These are phyloP conservation scores for Scheffersomyces illinoinensis DNA, from an alignment of 1,139 yeast species.

Conservation along the genomic window DNA sequence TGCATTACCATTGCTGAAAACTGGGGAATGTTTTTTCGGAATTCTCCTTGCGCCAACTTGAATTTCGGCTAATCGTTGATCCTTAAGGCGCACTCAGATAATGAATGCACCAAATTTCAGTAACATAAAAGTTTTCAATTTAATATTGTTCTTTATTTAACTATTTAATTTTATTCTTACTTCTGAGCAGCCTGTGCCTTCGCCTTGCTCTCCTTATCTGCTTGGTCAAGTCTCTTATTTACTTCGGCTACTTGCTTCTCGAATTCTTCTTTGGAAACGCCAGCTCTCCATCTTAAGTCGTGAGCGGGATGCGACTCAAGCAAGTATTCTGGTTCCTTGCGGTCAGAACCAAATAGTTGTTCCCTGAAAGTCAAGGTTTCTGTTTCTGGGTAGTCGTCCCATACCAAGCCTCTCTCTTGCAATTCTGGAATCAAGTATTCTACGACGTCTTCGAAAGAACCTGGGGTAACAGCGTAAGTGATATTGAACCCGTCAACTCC, in stretches of 20 bases:
- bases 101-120: too few species aligned
- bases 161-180: background rate
- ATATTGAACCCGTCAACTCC: slow-evolving; percentile 39
- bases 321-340: slow-evolving; percentile 20
- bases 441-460: slow-evolving; percentile 32
- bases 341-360: slow-evolving; percentile 24
- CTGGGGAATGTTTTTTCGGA: background rate
- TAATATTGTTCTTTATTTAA: background rate
- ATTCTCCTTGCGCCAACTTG: background rate
- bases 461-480: slow-evolving; percentile 28
- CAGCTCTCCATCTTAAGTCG: slow-evolving; percentile 38
- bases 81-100: background rate
- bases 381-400: slow-evolving; percentile 29
- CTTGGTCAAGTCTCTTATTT: slow-evolving; percentile 3
- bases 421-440: slow-evolving; percentile 34
- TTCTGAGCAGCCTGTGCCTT: background rate
- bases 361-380: slow-evolving; percentile 25
- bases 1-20: background rate
- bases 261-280: slow-evolving; percentile 36
- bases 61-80: too few species aligned
- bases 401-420: slow-evolving; percentile 31
- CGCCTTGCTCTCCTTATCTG: slow-evolving; percentile 1
- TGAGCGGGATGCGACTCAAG: slow-evolving; percentile 37
- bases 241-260: slow-evolving; percentile 15
- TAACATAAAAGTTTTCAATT: too few species aligned